phyloP scores from a whole-genome alignment of 2,329 filamentous ascomycete genomes.

The Fusarium sarcochroum region DNA sequence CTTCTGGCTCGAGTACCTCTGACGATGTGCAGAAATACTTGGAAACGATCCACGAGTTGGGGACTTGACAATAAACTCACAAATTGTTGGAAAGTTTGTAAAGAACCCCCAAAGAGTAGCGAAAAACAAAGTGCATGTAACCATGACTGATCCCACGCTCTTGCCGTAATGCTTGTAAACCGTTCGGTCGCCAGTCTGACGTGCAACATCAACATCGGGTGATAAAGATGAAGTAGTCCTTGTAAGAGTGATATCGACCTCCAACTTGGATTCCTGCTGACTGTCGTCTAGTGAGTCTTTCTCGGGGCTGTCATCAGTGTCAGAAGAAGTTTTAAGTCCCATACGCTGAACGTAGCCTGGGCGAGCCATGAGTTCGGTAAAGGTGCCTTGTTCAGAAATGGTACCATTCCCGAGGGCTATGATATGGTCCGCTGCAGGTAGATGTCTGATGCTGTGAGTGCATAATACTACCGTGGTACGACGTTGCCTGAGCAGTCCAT shows the following conservation, averaged over 20 bases:
- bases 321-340: conserved; percentile 45
- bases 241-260: not conserved
- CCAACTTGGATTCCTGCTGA: not conserved
- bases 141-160: conserved; percentile 45
- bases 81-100: conserved; percentile 15
- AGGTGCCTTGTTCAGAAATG: conserved; percentile 58
- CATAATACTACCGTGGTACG: conserved; percentile 59
- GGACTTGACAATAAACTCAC: not conserved
- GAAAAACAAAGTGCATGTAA: conserved; percentile 45
- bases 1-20: not conserved
- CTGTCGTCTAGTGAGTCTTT: not conserved
- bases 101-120: conserved; percentile 53
- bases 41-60: not conserved
- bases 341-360: conserved; percentile 57
- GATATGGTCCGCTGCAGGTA: conserved; percentile 60
- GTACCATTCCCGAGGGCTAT: conserved; percentile 60
- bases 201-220: conserved; percentile 34
- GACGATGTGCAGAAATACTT: not conserved
- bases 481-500: conserved; percentile 56
- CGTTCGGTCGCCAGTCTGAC: conserved; percentile 51
- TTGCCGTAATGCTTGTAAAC: conserved; percentile 55
- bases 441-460: conserved; percentile 51
- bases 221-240: not conserved
- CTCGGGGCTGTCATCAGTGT: not conserved
- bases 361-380: conserved; percentile 47